These are phyloP conservation scores for Allomyces macrogynus DNA, from an alignment of 192 early-diverging fungal species.

Conservation along the genomic window DNA sequence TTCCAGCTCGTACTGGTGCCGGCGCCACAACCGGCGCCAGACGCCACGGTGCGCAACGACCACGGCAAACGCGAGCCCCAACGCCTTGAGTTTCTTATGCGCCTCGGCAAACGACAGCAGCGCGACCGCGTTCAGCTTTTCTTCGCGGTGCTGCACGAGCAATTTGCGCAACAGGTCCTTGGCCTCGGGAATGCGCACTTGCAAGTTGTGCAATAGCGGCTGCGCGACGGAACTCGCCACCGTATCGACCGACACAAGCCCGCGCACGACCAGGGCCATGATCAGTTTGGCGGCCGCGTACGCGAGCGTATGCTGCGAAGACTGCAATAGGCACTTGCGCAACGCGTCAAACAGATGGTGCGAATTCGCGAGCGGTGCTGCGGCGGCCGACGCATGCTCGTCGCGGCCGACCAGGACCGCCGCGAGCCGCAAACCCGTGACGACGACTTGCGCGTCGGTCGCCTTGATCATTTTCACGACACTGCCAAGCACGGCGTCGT, in stretches of 20 bases:
- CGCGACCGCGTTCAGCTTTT: background rate
- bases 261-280: background rate
- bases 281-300: background rate
- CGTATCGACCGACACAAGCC: background rate
- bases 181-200: background rate
- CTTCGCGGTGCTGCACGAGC: background rate
- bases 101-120: background rate
- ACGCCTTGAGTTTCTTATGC: background rate
- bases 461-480: background rate
- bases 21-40: background rate
- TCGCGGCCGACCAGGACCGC: background rate
- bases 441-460: background rate
- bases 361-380: background rate
- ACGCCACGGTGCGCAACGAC: background rate
- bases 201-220: background rate
- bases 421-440: background rate
- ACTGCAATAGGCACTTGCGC: background rate
- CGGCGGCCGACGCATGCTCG: background rate
- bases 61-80: background rate
- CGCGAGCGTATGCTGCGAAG: background rate
- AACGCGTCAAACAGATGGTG: background rate
- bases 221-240: background rate
- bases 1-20: background rate
- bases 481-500: too few species aligned
- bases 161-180: background rate